These are phyloP conservation scores for Arthroderma uncinatum DNA, from an alignment of 2,329 filamentous ascomycete genomes.

Conservation along the genomic window DNA sequence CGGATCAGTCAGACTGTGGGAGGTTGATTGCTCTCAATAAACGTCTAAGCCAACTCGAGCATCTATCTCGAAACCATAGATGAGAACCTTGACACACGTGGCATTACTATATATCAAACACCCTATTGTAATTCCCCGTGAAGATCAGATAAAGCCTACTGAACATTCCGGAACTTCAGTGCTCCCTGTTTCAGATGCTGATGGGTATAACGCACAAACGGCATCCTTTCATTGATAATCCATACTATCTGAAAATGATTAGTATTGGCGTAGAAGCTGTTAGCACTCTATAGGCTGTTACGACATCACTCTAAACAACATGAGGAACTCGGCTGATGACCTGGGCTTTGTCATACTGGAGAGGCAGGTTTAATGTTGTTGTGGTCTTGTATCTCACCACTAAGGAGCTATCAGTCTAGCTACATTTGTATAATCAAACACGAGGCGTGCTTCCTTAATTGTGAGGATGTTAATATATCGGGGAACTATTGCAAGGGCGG, in stretches of 20 bases:
- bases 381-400: neutral
- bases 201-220: neutral
- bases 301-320: too few species aligned
- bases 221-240: neutral
- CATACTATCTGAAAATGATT: neutral
- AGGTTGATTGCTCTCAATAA: neutral
- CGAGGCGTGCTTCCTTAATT: neutral
- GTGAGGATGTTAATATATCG: neutral
- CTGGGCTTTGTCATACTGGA: neutral
- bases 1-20: neutral
- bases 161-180: neutral
- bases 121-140: conserved; percentile 2
- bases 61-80: neutral
- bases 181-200: neutral
- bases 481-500: neutral
- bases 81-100: neutral
- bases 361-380: neutral
- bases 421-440: neutral
- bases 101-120: neutral
- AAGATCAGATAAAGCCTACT: neutral
- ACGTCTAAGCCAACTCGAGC: neutral
- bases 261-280: too few species aligned
- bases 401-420: neutral
- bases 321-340: too few species aligned
- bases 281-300: too few species aligned